Evolutionary conservation across 2,329 filamentous ascomycete species (phyloP), one percentile per base, ranked within the genome.

Genomic region (Karstenula rhodostoma): DNA sequence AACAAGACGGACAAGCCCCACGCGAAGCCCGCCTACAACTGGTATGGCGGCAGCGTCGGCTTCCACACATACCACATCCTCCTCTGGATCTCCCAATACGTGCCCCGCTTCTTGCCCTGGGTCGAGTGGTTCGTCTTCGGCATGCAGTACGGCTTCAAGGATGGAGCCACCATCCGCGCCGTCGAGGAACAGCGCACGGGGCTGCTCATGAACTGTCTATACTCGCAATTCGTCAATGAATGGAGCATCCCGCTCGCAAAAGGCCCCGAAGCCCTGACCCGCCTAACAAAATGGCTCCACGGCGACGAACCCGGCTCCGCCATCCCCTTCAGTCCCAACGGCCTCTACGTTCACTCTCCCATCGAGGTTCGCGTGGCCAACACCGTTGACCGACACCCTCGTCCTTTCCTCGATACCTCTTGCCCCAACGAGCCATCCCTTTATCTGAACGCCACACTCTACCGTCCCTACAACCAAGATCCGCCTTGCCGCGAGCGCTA

Each of bases 181-280:
- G 87, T 97, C 19, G 91, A 97, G 78, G 88, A 90, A 23, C 91
- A 90, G 64, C 88, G 90, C 61, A 83, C 90, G 65, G 94, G 93
- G 13, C 86, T 98, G 48, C 84, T 97, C 55, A 94, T 99, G 91
- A 95, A 99, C 81, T 99, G 95, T 73, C 86, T 98, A 6, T 99
- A 97, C 82, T 94, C 91, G n/a, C 95, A 99, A 75, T 97, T 93
- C 71, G 95, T 99, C 66, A 97, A 99, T 77, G 95, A 99, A 77
- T 99, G 95, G 95, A 94, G 94, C 0, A 85, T 99, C 7, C 94
- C 95, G 1, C 84, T 99, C 0, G 83, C 88, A 64, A 90, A 90
- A 67, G 95, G 95, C 0, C 94, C 94, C 15, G 94, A 97, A 78
- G 94, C 93, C 8, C 87, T 99, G 46, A 85, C 83, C 33, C 88